phyloP scores from a whole-genome alignment of 2,329 filamentous ascomycete genomes.

The Sarocladiaceae sp. region DNA sequence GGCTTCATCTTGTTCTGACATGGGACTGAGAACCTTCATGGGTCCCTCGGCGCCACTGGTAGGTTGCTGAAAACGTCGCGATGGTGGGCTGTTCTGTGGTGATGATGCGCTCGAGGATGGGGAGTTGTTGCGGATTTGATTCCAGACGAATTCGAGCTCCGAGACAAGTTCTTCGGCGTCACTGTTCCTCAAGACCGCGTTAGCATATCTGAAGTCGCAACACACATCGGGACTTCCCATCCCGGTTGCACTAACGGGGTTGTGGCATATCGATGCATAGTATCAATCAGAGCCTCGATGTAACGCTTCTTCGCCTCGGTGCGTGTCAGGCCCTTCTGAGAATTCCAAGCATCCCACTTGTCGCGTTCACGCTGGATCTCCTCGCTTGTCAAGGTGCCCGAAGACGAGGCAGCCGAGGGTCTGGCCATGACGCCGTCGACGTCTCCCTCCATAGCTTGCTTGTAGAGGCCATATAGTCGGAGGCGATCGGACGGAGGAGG shows the following conservation, averaged over 20 bases:
- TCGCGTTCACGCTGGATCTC: constrained; percentile 57
- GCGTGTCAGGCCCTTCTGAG: constrained; percentile 74
- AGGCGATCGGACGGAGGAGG: constrained; percentile 82
- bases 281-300: constrained; percentile 89
- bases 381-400: constrained; percentile 41
- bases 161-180: constrained; percentile 84
- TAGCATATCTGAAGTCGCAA: constrained; percentile 13
- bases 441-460: constrained; percentile 98
- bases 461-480: constrained; percentile 95
- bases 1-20: constrained; percentile 76
- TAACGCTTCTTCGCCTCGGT: constrained; percentile 94
- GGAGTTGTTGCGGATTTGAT: constrained; percentile 88
- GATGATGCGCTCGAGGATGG: constrained; percentile 59
- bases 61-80: constrained; percentile 26
- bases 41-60: constrained; percentile 47
- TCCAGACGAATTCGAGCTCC: constrained; percentile 99
- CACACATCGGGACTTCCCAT: background rate
- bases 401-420: constrained; percentile 44
- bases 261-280: constrained; percentile 93
- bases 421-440: constrained; percentile 91
- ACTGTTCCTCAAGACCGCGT: constrained; percentile 28
- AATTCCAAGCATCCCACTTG: constrained; percentile 94
- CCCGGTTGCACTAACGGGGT: constrained; percentile 57
- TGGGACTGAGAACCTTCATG: constrained; percentile 74
- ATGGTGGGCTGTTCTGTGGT: constrained; percentile 39